These are phyloP conservation scores for Lactifluus rugatus DNA, from an alignment of 768 basidiomycete species.

Conservation along the genomic window DNA sequence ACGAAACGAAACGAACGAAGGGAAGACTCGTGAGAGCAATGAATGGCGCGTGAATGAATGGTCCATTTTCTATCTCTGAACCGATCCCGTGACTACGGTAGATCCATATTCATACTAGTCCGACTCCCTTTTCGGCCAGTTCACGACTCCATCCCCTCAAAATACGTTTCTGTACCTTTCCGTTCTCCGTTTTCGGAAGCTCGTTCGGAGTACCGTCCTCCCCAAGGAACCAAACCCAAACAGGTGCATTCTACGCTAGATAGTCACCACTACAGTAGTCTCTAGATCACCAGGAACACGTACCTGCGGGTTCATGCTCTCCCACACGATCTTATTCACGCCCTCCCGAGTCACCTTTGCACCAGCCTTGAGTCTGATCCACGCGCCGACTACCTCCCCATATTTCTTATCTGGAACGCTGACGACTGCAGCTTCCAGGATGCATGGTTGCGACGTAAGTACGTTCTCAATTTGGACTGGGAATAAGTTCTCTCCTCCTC, in stretches of 20 bases:
- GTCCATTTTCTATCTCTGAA: too few species aligned
- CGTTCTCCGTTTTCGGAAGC: conserved; percentile 78
- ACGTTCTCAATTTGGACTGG: conserved; percentile 80
- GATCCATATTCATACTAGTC: too few species aligned
- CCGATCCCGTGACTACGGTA: too few species aligned
- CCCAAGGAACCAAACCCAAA: conserved; percentile 77
- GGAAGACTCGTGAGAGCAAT: too few species aligned
- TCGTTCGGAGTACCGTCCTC: conserved; percentile 50
- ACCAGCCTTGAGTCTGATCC: conserved; percentile 42
- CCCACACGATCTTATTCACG: conserved; percentile 43
- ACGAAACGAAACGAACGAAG: too few species aligned
- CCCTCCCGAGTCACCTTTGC: conserved; percentile 36
- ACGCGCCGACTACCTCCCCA: conserved; percentile 76
- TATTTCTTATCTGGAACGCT: conserved; percentile 58
- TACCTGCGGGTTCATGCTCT: conserved; percentile 74
- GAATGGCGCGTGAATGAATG: too few species aligned
- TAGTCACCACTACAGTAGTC: not conserved
- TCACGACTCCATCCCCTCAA: conserved; percentile 59
- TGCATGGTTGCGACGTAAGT: conserved; percentile 41
- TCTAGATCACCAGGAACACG: conserved; percentile 8
- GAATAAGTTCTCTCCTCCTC: conserved; percentile 82
- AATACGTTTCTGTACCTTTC: conserved; percentile 79
- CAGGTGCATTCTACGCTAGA: conserved; percentile 55
- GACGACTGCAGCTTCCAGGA: conserved; percentile 66
- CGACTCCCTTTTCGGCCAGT: conserved; percentile 38